Evolutionary conservation across 345 rosid species (phyloP), one percentile per base, ranked within the genome.

Genomic region (Erodium maritimum): DNA sequence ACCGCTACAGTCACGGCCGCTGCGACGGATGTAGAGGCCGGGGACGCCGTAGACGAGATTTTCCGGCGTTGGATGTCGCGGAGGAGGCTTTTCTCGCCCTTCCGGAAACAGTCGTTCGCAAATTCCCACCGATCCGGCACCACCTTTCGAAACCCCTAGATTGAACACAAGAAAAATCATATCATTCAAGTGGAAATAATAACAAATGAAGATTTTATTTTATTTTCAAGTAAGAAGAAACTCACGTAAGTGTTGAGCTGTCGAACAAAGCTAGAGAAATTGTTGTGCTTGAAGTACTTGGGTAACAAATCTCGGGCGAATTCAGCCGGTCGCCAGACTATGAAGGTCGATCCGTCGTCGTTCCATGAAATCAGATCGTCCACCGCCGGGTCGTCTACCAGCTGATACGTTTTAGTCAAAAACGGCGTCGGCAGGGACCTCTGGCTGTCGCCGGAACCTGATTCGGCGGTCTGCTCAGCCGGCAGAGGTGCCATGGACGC

Each of bases 111-210:
- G 11, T 86, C 96, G 21, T 91, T 84, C 8, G 90, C 83, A 46
- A 91, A 91, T 66, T 91, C 98, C 98, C 98, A 91, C 54, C 93
- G 88, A 67, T 91, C 97, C 13, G 97, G 91, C 48, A 84, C 91
- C 13, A 88, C 96, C 68, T 91, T 91, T 13, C 95, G 80, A 67
- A 91, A 91, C 60, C 96, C 98, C 96, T 91, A 68, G 21, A 51
- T 19, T 17, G 21, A 20, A 63, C 13, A 14, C 24, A 21, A 17
- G 23, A 52, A 29, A 16, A 22, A 23, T 4, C 1, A 16, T 55
- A 17, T n/a, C 53, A 54, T 13, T 23, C 17, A 23, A 22, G 21
- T 21, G 23, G 11, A 50, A 57, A 53, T 13, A 45, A 16, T 21
- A 19, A 14, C 24, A 16, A 61, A 57, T 55, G 61, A 8, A 12